Evolutionary conservation across 192 early-diverging fungal species (phyloP).

Genomic region (Coemansia umbellata): DNA sequence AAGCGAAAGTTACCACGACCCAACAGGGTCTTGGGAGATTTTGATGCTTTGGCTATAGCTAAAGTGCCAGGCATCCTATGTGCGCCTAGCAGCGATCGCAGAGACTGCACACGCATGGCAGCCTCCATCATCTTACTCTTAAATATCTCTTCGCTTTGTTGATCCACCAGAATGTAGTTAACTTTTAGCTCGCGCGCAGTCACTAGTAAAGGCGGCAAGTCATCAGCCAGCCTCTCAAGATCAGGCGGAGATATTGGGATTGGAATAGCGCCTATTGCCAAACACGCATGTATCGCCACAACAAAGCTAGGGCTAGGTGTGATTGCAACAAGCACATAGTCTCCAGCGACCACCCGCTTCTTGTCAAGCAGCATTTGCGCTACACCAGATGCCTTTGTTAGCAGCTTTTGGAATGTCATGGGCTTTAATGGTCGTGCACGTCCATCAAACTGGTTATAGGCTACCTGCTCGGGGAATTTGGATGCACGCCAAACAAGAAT

Average conservation of each 20-base stretch:
- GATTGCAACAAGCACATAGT: constrained; percentile 61
- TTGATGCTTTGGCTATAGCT: constrained; percentile 64
- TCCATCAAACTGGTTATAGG: constrained; percentile 58
- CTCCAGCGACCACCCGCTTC: constrained; percentile 54
- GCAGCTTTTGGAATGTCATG: constrained; percentile 69
- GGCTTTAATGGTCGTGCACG: constrained; percentile 59
- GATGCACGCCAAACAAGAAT: constrained; percentile 71
- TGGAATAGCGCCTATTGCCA: constrained; percentile 69
- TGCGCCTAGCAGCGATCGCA: constrained; percentile 28
- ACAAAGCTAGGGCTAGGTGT: constrained; percentile 70
- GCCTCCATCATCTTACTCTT: constrained; percentile 57
- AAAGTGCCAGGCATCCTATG: constrained; percentile 57
- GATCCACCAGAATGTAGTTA: constrained; percentile 59
- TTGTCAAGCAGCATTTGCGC: constrained; percentile 61
- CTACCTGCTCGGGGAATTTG: constrained; percentile 60
- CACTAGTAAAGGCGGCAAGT: constrained; percentile 61
- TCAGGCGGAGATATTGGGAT: constrained; percentile 74
- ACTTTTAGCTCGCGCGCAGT: constrained; percentile 61
- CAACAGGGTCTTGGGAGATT: constrained; percentile 55
- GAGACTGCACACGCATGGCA: constrained; percentile 53
- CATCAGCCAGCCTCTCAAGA: constrained; percentile 58
- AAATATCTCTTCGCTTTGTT: constrained; percentile 62
- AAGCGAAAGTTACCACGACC: constrained; percentile 59
- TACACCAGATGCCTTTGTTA: constrained; percentile 58
- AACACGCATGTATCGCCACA: constrained; percentile 70